These are phyloP conservation scores for Saccharomyces hybrid DNA, from an alignment of 1,139 yeast genomes.

Conservation along the genomic window DNA sequence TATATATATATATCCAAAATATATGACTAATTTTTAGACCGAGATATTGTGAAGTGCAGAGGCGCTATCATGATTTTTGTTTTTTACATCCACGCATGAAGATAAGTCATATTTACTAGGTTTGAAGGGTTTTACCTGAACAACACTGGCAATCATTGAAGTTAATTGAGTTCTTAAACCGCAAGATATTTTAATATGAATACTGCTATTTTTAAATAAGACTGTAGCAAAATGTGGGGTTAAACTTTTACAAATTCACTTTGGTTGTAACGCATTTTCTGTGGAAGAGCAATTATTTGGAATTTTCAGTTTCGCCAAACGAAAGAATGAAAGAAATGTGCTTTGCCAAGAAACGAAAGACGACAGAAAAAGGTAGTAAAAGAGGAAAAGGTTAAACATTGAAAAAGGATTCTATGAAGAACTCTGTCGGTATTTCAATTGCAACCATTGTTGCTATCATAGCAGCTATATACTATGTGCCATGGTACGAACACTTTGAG, in stretches of 20 bases:
- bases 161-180: not conserved
- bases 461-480: not conserved
- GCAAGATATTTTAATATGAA: not conserved
- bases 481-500: not conserved
- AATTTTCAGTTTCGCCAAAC: not conserved
- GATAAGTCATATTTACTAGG: not conserved
- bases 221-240: not conserved
- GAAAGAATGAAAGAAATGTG: not conserved
- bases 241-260: not conserved
- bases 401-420: not conserved
- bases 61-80: conserved; percentile 5
- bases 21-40: not conserved
- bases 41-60: not conserved
- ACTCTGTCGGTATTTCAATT: not conserved
- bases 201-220: not conserved
- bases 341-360: not conserved
- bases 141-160: not conserved
- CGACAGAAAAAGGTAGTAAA: not conserved
- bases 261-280: not conserved
- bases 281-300: not conserved
- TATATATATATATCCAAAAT: not conserved
- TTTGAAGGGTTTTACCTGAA: not conserved
- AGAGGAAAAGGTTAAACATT: not conserved
- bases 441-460: not conserved
- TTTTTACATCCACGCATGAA: not conserved